phyloP scores from a whole-genome alignment of 305 asterid species.

The Fraxinus baroniana region DNA sequence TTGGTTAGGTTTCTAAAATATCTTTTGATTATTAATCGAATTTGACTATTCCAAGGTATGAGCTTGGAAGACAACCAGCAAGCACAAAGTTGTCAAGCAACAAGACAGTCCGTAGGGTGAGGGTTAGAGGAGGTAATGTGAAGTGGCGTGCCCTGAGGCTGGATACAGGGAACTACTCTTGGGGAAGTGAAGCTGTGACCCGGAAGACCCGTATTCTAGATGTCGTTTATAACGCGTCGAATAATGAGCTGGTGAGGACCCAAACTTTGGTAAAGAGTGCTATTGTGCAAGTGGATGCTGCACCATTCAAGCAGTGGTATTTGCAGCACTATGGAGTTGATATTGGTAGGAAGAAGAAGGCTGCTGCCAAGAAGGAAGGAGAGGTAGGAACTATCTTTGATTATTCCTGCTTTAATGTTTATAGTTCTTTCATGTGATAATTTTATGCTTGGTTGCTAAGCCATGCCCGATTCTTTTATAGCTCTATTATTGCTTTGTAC shows the following conservation, averaged over 20 bases:
- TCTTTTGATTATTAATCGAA: background rate
- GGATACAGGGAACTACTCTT: constrained; percentile 37
- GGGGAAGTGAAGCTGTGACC: constrained; percentile 40
- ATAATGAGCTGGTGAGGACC: constrained; percentile 7
- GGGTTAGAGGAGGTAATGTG: constrained; percentile 37
- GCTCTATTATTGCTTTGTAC: background rate
- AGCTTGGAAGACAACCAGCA: constrained; percentile 34
- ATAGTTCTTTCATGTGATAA: background rate
- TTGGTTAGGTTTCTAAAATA: background rate
- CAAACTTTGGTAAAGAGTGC: constrained; percentile 16
- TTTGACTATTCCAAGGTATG: constrained; percentile 24
- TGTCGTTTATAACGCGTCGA: background rate
- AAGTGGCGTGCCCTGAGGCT: constrained; percentile 37
- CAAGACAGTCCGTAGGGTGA: constrained; percentile 33
- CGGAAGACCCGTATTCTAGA: constrained; percentile 30
- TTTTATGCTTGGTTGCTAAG: background rate
- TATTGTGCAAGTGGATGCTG: constrained; percentile 13
- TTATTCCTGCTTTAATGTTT: background rate
- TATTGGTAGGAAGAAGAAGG: constrained; percentile 13
- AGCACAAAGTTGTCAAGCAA: constrained; percentile 29
- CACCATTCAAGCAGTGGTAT: constrained; percentile 16
- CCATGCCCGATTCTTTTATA: background rate
- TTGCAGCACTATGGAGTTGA: constrained; percentile 16
- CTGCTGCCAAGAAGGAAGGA: constrained; percentile 6
- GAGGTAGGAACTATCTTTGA: background rate